Conservation (phyloP, 1,284 basidiomycete species). For the Sporisorium iseilematis-ciliati region DNA sequence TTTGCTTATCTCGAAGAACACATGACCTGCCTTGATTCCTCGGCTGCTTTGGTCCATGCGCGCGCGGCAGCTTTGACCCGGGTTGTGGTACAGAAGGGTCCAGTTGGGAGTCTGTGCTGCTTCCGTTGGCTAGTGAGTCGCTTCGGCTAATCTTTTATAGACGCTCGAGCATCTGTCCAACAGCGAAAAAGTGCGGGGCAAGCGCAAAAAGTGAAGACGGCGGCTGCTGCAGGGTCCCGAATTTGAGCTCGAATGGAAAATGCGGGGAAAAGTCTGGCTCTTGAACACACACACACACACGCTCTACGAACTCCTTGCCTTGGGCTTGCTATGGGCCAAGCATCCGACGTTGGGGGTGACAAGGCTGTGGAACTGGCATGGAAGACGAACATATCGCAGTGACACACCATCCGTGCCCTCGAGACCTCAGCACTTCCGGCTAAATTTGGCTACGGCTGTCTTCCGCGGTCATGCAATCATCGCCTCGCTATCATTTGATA, state of each 20-base stretch:
- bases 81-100: too few relatives aligned
- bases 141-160: too few relatives aligned
- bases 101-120: too few relatives aligned
- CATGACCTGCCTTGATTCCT: too few relatives aligned
- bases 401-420: background rate
- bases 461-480: background rate
- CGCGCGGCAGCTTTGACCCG: too few relatives aligned
- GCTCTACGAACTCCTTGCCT: background rate
- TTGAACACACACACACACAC: too few relatives aligned
- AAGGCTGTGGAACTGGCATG: background rate
- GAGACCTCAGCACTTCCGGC: background rate
- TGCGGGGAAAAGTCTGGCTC: conserved; percentile 10
- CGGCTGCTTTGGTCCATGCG: too few relatives aligned
- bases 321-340: background rate
- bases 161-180: background rate
- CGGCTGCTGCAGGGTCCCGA: conserved; percentile 6
- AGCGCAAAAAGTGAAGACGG: too few relatives aligned
- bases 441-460: background rate
- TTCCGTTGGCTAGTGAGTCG: too few relatives aligned
- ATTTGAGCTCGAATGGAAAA: background rate
- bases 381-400: background rate
- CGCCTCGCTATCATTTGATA: background rate
- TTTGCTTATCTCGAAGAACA: too few relatives aligned
- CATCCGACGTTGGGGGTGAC: background rate
- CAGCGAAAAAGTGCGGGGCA: conserved; percentile 1